phyloP scores from a whole-genome alignment of 495 filamentous ascomycete species.

The Hypoxylon fragiforme region DNA sequence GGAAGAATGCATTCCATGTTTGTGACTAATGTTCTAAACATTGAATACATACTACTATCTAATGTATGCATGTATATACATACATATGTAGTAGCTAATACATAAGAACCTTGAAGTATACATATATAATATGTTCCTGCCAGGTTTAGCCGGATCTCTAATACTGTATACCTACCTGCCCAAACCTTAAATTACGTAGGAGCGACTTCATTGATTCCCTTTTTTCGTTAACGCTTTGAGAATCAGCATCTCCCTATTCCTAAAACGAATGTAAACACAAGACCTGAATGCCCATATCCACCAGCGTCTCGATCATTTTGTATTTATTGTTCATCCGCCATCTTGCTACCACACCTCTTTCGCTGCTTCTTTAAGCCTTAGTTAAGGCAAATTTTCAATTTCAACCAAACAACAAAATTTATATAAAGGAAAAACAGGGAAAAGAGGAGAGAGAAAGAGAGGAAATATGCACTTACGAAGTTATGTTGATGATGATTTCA shows the following conservation, averaged over 20 bases:
- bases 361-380: not conserved
- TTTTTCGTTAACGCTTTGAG: conserved; percentile 20
- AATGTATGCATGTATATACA: too few relatives aligned
- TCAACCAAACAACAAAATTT: too few relatives aligned
- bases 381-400: too few relatives aligned
- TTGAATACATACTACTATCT: too few relatives aligned
- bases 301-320: conserved; percentile 1
- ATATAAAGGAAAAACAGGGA: conserved; percentile 9
- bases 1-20: conserved; percentile 9
- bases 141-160: conserved; percentile 14
- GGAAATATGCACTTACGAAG: too few relatives aligned
- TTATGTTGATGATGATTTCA: too few relatives aligned
- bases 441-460: not conserved
- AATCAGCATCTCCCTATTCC: conserved; percentile 20
- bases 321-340: conserved; percentile 4
- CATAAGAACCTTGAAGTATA: too few relatives aligned
- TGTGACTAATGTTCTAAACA: too few relatives aligned
- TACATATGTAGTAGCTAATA: too few relatives aligned
- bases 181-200: not conserved
- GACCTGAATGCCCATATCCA: conserved; percentile 1
- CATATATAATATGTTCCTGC: conserved; percentile 8
- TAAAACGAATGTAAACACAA: conserved; percentile 19
- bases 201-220: conserved; percentile 10
- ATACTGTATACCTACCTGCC: conserved; percentile 25
- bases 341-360: conserved; percentile 9